Evolutionary conservation across 129 eudicot species (phyloP).

Genomic region (Heracleum sosnowskyi): DNA sequence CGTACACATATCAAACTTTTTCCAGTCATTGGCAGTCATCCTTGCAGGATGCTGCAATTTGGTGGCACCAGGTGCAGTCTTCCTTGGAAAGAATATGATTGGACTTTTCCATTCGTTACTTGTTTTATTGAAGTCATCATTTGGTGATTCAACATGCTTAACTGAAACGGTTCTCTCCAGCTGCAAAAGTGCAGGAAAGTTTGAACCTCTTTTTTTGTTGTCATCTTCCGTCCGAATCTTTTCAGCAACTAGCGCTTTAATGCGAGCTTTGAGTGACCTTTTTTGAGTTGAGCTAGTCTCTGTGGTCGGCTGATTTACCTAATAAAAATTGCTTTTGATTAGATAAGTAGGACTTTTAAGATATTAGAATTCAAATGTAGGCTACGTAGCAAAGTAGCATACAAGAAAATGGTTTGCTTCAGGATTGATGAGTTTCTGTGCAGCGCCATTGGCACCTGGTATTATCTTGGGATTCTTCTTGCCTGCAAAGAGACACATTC

Average conservation of each 20-base stretch:
- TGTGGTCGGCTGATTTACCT: conserved; percentile 32
- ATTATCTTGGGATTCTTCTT: conserved; percentile 21
- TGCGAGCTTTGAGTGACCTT: conserved; percentile 52
- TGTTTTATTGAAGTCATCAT: conserved; percentile 10
- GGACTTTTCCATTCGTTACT: conserved; percentile 41
- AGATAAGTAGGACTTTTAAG: not conserved
- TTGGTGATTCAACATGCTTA: conserved; percentile 47
- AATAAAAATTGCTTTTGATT: conserved; percentile 3
- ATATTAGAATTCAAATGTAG: not conserved
- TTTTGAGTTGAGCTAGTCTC: conserved; percentile 25
- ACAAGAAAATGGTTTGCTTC: conserved; percentile 37
- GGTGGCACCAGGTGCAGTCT: conserved; percentile 6
- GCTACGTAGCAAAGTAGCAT: conserved; percentile 12
- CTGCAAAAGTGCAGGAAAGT: conserved; percentile 21
- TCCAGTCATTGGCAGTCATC: conserved; percentile 6
- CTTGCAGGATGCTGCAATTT: conserved; percentile 12
- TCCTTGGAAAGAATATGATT: conserved; percentile 31
- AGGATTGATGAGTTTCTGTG: conserved; percentile 24
- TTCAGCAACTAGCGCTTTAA: conserved; percentile 42
- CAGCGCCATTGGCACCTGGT: conserved; percentile 21
- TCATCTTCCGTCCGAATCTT: conserved; percentile 19
- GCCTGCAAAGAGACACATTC: conserved; percentile 19
- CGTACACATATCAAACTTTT: conserved; percentile 7
- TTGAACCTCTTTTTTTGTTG: conserved; percentile 16
- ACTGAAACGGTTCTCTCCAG: conserved; percentile 48